A percentile compares a stretch with the other conserved stretches of the same genome.
Conservation (phyloP, 179 eudicot genomes). For the Gypsophila paniculata region DNA sequence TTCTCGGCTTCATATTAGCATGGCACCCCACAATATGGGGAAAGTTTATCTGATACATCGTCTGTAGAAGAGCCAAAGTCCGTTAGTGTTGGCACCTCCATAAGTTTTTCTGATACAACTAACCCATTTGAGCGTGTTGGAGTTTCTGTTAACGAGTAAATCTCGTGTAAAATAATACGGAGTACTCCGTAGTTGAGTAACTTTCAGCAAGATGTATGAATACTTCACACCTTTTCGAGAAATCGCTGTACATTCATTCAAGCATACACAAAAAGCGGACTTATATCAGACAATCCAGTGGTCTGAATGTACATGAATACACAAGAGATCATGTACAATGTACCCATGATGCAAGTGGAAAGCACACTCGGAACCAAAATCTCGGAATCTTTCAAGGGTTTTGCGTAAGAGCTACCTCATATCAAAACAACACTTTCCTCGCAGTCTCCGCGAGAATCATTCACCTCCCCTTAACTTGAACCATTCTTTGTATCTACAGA, state of each 20-base stretch:
- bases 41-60: too few relatives aligned
- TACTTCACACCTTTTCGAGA: constrained; percentile 9
- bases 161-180: too few relatives aligned
- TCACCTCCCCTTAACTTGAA: constrained; percentile 12
- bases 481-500: constrained; percentile 24
- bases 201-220: background rate
- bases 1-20: too few relatives aligned
- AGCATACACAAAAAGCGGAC: constrained; percentile 15
- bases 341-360: constrained; percentile 18
- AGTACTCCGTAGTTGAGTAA: too few relatives aligned
- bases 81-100: too few relatives aligned
- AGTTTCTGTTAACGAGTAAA: too few relatives aligned
- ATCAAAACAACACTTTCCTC: constrained; percentile 29
- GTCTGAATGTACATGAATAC: constrained; percentile 27
- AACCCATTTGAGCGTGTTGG: too few relatives aligned
- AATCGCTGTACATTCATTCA: constrained; percentile 17
- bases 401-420: constrained; percentile 28
- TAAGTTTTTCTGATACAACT: too few relatives aligned
- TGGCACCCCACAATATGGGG: too few relatives aligned
- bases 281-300: constrained; percentile 20
- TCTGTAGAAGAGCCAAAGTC: too few relatives aligned
- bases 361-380: constrained; percentile 30
- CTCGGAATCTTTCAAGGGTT: constrained; percentile 22
- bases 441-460: constrained; percentile 20
- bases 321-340: constrained; percentile 34